Evolutionary conservation across 1,139 yeast genomes (phyloP).

Genomic region (Yamadazyma triangularis): DNA sequence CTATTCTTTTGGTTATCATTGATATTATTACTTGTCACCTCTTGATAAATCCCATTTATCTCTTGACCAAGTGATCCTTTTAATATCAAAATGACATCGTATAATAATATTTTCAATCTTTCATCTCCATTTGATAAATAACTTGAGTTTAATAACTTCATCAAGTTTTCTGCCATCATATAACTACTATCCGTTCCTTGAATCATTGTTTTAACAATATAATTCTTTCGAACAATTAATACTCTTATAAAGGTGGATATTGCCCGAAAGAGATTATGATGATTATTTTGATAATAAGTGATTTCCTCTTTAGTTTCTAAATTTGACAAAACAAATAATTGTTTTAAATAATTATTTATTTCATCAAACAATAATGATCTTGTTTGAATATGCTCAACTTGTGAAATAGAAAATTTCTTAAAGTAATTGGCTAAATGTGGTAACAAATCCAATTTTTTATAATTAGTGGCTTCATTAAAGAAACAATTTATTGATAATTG

Average conservation of each 20-base stretch:
- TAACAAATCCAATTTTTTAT: conserved; percentile 13
- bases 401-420: conserved; percentile 33
- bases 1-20: not conserved
- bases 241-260: conserved; percentile 48
- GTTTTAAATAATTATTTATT: conserved; percentile 3
- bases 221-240: conserved; percentile 53
- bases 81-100: conserved; percentile 58
- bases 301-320: too few relatives aligned
- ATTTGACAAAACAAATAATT: conserved; percentile 2
- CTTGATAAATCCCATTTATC: conserved; percentile 1
- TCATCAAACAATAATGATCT: conserved; percentile 8
- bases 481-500: conserved; percentile 1
- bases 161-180: conserved; percentile 34
- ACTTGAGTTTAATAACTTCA: conserved; percentile 40
- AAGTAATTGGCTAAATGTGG: conserved; percentile 36
- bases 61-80: conserved; percentile 34
- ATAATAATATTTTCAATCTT: conserved; percentile 53
- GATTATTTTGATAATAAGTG: not conserved
- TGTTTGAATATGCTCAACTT: conserved; percentile 19
- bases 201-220: conserved; percentile 28
- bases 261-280: not conserved
- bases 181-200: conserved; percentile 16
- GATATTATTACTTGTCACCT: not conserved
- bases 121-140: conserved; percentile 37
- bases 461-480: not conserved